Conservation (phyloP, 2,329 filamentous ascomycete genomes). For the Helminthosporium solani region DNA sequence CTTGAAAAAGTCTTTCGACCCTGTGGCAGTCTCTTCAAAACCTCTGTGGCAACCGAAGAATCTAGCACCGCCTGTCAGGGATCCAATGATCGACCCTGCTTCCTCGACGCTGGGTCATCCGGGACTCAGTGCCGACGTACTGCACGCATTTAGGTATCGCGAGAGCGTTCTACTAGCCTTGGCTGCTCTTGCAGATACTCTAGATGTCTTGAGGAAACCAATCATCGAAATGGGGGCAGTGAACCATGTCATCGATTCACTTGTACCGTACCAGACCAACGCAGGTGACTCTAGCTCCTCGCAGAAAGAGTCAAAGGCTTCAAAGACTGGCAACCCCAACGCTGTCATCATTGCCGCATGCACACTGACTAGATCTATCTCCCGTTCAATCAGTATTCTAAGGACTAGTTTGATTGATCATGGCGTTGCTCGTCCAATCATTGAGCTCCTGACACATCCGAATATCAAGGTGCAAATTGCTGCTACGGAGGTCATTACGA, state of each 20-base stretch:
- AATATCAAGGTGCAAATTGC: slow-evolving; percentile 81
- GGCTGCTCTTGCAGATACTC: slow-evolving; percentile 76
- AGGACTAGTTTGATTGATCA: slow-evolving; percentile 86
- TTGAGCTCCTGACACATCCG: slow-evolving; percentile 70
- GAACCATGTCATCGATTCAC: slow-evolving; percentile 78
- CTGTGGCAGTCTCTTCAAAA: slow-evolving; percentile 49
- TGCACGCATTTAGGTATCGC: slow-evolving; percentile 73
- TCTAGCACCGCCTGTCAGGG: slow-evolving; percentile 22
- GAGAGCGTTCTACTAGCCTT: slow-evolving; percentile 76
- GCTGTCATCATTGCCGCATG: slow-evolving; percentile 83
- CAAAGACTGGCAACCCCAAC: slow-evolving; percentile 72
- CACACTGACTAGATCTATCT: slow-evolving; percentile 75
- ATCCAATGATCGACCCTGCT: slow-evolving; percentile 29
- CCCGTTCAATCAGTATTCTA: slow-evolving; percentile 79
- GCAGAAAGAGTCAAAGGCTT: slow-evolving; percentile 37
- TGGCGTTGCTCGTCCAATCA: slow-evolving; percentile 74
- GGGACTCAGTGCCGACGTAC: slow-evolving; percentile 51
- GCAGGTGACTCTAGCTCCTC: slow-evolving; percentile 26
- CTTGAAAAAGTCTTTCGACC: slow-evolving; percentile 67
- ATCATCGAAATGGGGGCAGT: slow-evolving; percentile 82
- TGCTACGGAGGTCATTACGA: slow-evolving; percentile 80
- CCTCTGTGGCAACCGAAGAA: slow-evolving; percentile 57
- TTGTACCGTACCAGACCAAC: slow-evolving; percentile 61
- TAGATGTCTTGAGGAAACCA: slow-evolving; percentile 79
- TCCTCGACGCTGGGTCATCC: slow-evolving; percentile 37